Evolutionary conservation across 1,284 basidiomycete genomes (phyloP), one percentile per base, ranked within the genome.

Genomic region (Mycena sp.): DNA sequence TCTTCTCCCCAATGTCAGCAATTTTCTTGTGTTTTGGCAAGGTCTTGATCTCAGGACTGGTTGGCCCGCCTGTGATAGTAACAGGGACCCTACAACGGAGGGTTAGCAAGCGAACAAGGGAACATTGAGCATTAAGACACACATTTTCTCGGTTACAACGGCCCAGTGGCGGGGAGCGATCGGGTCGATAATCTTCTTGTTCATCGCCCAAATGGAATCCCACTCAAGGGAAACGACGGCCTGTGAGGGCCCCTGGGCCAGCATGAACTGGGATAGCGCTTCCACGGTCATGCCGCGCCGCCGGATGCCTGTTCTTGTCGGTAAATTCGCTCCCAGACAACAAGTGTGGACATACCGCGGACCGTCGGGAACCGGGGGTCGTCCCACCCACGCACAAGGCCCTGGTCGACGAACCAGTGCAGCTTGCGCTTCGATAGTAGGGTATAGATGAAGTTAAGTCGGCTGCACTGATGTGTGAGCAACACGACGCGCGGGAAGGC

Each of bases 291-390:
- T 88, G n/a, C 98, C 98, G 57, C 98, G 88, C 44, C 98, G 90
- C 63, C 95, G 91, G 72, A 99, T 97, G 66, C 94, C 93, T 92
- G 63, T 45, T 37, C 30, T 1, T 25, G 51, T n/a, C 50, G 67
- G n/a, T 45, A 46, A 48, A 32, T 25, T 14, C 32, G 23, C 21
- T 12, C 48, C 43, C 14, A 48, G 16, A 26, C 52, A 17, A 51
- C 44, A 23, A 56, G 25, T 21, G 29, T 12, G 25, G 45, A 76
- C 83, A 67, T 71, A 90, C 96, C 96, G 74, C 98, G 89, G 55
- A 99, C 90, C 26, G 98, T 99, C 2, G 98, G 96, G 88, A 99
- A 99, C 23, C 98, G 88, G 35, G 98, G 98, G 77, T 99, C 98
- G 74, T 98, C 96, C 98, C 98, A 99, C 17, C 96, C 96, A 44